Percentiles rank a stretch among this genome's conserved stretches.
phyloP scores from a whole-genome alignment of 2,329 filamentous ascomycete genomes.

The Geosmithia morbida region DNA sequence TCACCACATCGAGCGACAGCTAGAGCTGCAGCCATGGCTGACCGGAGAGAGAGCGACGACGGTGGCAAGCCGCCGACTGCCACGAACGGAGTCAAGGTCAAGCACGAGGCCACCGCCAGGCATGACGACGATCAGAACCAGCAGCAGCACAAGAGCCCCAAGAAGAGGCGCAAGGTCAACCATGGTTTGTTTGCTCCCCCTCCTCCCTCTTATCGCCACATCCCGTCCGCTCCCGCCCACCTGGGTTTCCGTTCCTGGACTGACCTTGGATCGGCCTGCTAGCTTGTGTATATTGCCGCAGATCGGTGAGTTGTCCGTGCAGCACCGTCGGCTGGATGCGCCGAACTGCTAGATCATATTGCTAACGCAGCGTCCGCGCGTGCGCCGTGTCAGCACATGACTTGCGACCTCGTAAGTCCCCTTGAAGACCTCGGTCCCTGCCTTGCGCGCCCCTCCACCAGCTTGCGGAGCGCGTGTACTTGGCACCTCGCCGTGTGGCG shows the following conservation, averaged over 20 bases:
- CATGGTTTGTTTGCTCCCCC: constrained; percentile 47
- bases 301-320: constrained; percentile 56
- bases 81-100: constrained; percentile 1
- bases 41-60: neutral
- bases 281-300: constrained; percentile 82
- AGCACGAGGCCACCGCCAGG: neutral
- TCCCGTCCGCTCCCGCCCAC: constrained; percentile 7
- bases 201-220: neutral
- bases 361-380: neutral
- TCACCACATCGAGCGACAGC: no score
- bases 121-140: constrained; percentile 2
- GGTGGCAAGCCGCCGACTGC: neutral
- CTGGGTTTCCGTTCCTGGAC: constrained; percentile 6
- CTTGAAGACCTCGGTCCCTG: neutral
- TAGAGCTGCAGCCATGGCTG: constrained; percentile 2
- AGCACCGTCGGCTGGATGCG: neutral
- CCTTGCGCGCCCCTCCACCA: neutral
- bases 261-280: constrained; percentile 4
- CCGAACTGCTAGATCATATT: neutral
- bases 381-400: constrained; percentile 62
- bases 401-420: constrained; percentile 70
- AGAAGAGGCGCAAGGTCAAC: constrained; percentile 81
- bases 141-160: constrained; percentile 51
- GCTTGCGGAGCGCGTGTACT: neutral
- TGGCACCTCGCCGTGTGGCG: neutral